phyloP scores from a whole-genome alignment of 129 eudicot species.

The Helianthus tuberosus region DNA sequence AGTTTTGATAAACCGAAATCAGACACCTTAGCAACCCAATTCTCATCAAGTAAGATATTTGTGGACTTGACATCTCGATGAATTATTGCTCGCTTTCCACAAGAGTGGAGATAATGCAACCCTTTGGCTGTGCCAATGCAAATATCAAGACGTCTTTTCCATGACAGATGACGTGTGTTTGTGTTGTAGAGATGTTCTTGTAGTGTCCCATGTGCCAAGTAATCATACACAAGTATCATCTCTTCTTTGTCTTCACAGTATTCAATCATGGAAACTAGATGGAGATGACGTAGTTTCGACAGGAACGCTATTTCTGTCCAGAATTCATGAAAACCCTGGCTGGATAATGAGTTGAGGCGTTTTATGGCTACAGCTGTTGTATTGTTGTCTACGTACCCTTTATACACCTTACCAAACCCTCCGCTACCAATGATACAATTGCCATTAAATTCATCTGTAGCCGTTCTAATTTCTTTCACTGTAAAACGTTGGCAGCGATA shows the following conservation, averaged over 20 bases:
- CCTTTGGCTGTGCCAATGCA: constrained; percentile 58
- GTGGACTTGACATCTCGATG: constrained; percentile 67
- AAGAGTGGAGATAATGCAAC: constrained; percentile 40
- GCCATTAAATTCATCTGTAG: constrained; percentile 46
- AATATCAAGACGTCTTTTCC: constrained; percentile 51
- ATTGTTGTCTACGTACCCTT: constrained; percentile 44
- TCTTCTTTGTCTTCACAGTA: constrained; percentile 56
- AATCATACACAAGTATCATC: constrained; percentile 69
- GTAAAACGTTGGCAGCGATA: constrained; percentile 49
- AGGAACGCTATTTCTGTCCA: constrained; percentile 56
- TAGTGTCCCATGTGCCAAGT: constrained; percentile 61
- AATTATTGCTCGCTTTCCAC: constrained; percentile 52
- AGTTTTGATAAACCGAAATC: too few species aligned
- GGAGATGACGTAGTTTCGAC: constrained; percentile 58
- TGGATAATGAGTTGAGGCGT: constrained; percentile 47
- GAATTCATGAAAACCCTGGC: constrained; percentile 62
- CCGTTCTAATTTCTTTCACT: constrained; percentile 42
- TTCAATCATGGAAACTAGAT: constrained; percentile 55
- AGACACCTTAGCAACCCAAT: too few species aligned
- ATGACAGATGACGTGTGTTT: constrained; percentile 37
- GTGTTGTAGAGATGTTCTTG: constrained; percentile 55
- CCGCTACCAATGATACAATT: constrained; percentile 51
- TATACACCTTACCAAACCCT: constrained; percentile 69
- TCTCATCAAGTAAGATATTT: constrained; percentile 14
- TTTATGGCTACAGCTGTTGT: constrained; percentile 41